These are phyloP conservation scores for Planoprotostelium fungivorum DNA, from an alignment of 78 protist species.

Conservation along the genomic window DNA sequence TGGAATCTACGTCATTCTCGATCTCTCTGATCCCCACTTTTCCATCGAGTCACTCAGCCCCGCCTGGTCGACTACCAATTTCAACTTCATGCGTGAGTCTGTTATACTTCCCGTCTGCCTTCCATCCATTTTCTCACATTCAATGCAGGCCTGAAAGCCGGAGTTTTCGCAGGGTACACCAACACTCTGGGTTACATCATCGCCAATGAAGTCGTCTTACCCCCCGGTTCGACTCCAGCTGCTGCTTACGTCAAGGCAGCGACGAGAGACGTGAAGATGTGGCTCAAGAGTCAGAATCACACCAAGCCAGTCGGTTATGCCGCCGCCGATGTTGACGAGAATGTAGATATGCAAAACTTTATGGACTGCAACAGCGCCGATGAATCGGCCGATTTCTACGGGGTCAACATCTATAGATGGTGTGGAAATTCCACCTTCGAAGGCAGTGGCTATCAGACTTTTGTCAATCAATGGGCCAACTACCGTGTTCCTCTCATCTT, in stretches of 20 bases:
- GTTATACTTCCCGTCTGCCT: too few species aligned
- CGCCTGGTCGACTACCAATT: too few species aligned
- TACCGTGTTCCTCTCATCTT: background rate
- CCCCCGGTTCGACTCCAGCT: background rate
- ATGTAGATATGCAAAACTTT: background rate
- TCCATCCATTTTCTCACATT: too few species aligned
- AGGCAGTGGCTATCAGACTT: background rate
- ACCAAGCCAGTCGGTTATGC: background rate
- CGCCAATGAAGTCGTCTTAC: background rate
- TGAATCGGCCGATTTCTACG: background rate
- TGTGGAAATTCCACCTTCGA: background rate
- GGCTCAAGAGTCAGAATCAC: background rate
- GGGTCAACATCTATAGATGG: background rate
- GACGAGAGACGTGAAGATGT: background rate
- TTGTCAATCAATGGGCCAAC: background rate
- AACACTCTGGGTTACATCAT: background rate
- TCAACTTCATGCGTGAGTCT: too few species aligned
- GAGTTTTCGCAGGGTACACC: background rate
- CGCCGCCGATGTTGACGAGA: background rate
- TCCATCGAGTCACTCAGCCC: too few species aligned
- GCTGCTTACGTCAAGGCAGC: background rate
- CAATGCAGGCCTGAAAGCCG: background rate
- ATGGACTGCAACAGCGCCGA: background rate
- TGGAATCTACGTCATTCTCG: too few species aligned
- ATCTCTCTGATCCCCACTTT: too few species aligned